A percentile compares a stretch with the other conserved stretches of the same genome.
These are phyloP conservation scores for Ceratobasidium sp. DNA, from an alignment of 1,284 basidiomycete species.

Conservation along the genomic window DNA sequence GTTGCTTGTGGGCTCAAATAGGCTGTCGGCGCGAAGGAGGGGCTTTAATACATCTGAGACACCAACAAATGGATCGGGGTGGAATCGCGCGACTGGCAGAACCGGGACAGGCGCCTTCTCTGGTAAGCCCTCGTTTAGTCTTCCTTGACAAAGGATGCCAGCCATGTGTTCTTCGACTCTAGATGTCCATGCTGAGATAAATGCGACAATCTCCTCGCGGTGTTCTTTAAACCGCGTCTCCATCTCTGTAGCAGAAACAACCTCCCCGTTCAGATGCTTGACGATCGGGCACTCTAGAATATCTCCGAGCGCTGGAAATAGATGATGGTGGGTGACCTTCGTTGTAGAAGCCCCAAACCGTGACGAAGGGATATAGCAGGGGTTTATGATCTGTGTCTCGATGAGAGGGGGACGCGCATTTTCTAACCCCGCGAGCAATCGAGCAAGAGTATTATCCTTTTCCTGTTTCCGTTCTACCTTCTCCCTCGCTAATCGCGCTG, in stretches of 20 bases:
- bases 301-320: conserved; percentile 8
- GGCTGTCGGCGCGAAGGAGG: too few species aligned
- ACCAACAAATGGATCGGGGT: too few species aligned
- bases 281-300: background rate
- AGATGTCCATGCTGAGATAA: too few species aligned
- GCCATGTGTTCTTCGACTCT: too few species aligned
- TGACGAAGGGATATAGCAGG: background rate
- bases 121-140: too few species aligned
- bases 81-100: too few species aligned
- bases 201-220: background rate
- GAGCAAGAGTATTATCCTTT: background rate
- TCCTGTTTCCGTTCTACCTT: background rate
- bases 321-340: background rate
- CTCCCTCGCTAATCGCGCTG: background rate
- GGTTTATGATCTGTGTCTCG: background rate
- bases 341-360: background rate
- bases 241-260: background rate
- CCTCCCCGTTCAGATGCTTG: background rate
- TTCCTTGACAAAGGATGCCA: too few species aligned
- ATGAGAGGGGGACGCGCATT: background rate
- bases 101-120: too few species aligned
- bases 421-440: background rate
- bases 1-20: too few species aligned
- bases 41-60: too few species aligned
- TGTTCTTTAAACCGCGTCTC: background rate